A percentile compares a stretch with the other conserved stretches of the same genome.
Evolutionary conservation across 73 alveolate genomes (phyloP).

Genomic region (Tetrahymena malaccensis): DNA sequence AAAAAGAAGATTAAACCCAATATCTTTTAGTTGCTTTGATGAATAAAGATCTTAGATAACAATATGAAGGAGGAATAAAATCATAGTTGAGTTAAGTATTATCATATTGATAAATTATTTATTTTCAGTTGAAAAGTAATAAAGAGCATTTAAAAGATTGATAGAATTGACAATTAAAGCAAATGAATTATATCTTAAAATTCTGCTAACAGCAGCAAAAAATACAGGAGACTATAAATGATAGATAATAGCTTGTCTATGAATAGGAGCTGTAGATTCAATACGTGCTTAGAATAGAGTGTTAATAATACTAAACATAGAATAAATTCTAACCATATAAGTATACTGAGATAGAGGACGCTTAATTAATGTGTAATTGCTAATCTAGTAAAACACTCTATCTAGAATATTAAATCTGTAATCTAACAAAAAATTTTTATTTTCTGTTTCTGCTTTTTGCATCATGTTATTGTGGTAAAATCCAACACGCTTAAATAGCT

Average conservation of each 20-base stretch:
- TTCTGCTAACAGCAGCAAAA: neutral
- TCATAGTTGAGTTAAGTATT: neutral
- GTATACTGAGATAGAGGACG: neutral
- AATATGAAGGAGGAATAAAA: neutral
- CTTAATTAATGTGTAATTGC: neutral
- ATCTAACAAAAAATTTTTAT: neutral
- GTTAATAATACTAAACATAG: neutral
- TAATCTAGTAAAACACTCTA: neutral
- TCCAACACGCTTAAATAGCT: neutral
- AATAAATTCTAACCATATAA: neutral
- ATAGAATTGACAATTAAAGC: neutral
- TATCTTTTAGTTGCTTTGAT: neutral
- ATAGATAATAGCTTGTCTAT: neutral
- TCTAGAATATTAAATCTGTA: neutral
- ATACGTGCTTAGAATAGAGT: neutral
- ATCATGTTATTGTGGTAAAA: neutral
- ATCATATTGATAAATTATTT: neutral
- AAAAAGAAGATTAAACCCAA: neutral
- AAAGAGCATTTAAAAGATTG: neutral
- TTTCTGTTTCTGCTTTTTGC: neutral
- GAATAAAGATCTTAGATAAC: neutral
- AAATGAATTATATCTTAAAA: neutral
- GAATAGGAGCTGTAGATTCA: neutral
- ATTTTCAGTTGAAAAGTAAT: neutral
- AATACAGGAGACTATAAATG: neutral